phyloP scores from a whole-genome alignment of 2,329 filamentous ascomycete species.

The Coccinonectria pachysandricola region DNA sequence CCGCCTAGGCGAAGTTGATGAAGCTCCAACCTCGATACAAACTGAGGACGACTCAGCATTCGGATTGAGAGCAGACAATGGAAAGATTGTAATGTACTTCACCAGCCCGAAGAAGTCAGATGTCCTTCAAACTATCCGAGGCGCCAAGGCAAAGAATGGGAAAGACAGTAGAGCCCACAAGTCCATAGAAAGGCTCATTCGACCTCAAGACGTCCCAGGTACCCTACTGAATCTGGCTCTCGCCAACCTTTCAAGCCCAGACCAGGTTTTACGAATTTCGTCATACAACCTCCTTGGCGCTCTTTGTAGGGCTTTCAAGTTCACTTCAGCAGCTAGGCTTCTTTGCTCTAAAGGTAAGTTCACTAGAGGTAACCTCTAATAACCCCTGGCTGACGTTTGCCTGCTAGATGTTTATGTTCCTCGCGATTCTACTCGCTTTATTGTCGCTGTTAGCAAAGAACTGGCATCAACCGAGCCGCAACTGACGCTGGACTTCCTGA shows the following conservation, averaged over 20 bases:
- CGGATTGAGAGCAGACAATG: conserved; percentile 56
- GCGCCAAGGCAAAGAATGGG: conserved; percentile 52
- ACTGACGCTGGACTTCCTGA: conserved; percentile 57
- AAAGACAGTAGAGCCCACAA: conserved; percentile 53
- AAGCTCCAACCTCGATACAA: conserved; percentile 53
- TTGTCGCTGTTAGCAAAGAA: conserved; percentile 54
- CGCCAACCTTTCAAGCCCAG: conserved; percentile 53
- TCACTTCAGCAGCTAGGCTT: conserved; percentile 49
- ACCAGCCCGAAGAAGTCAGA: conserved; percentile 55
- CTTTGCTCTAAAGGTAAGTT: conserved; percentile 49
- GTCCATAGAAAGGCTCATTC: conserved; percentile 53
- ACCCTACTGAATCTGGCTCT: conserved; percentile 58
- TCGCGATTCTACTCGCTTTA: conserved; percentile 51
- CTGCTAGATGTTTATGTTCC: conserved; percentile 50
- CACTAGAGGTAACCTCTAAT: background rate
- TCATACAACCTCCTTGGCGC: conserved; percentile 60
- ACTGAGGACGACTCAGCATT: conserved; percentile 59
- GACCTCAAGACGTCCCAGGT: conserved; percentile 60
- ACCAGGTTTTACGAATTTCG: conserved; percentile 48
- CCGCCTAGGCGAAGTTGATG: conserved; percentile 55
- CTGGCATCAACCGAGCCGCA: conserved; percentile 55
- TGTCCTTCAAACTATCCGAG: conserved; percentile 52
- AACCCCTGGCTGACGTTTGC: conserved; percentile 1
- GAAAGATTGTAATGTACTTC: conserved; percentile 63
- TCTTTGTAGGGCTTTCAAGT: conserved; percentile 58